Base-by-base conservation (phyloP, 1,284 basidiomycete species). In the Salmacisia buchloeana region DNA sequence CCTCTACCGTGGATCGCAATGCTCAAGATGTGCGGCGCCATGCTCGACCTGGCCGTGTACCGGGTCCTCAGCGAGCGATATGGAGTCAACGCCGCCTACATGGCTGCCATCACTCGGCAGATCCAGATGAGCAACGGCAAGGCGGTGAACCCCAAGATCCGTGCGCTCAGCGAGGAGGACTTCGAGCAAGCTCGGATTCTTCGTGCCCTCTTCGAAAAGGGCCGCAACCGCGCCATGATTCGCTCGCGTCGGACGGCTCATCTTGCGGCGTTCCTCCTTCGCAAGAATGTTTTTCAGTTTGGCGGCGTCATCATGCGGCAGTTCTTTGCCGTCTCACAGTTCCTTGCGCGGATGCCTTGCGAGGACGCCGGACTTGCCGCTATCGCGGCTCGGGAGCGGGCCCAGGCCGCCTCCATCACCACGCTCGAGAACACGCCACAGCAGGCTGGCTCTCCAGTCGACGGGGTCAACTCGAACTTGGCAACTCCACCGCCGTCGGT, bases 251-350 rank as follows among this genome's bases (percentile, higher is more conserved):
- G 66, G 57, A 69, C 73, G 9, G 72, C 70, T 1, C 67, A 64
- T 21, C 62, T 75, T 25, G 57, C 71, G 35, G 69, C 69, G 29
- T 65, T 72, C 18, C 61, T 75, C 0, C 63, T 75, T 31, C 70
- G 66, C 0, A 59, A 70, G 56, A 69, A 69, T 31, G 64, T 70
- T 38, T 58, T 74, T 64, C 72, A 74, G 64, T 74, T 67, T 6
- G 72, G 72, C 29, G 72, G 74, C 6, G 64, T 69, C 21, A 25
- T 74, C 3, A 59, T 70, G 5, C 66, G 68, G 57, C 70, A 70
- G 49, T 62, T 75, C 59, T 69, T 71, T 60, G 69, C 70, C 21
- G 66, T 74, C 3, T 69, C 74, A 1, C 70, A 73, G 36, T 75
- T 74, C 58, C 65, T 75, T 21, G 72, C 69, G 45, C 69, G 35